phyloP scores from a whole-genome alignment of 164 flowering plant species.

The Nelumbo lutea region DNA sequence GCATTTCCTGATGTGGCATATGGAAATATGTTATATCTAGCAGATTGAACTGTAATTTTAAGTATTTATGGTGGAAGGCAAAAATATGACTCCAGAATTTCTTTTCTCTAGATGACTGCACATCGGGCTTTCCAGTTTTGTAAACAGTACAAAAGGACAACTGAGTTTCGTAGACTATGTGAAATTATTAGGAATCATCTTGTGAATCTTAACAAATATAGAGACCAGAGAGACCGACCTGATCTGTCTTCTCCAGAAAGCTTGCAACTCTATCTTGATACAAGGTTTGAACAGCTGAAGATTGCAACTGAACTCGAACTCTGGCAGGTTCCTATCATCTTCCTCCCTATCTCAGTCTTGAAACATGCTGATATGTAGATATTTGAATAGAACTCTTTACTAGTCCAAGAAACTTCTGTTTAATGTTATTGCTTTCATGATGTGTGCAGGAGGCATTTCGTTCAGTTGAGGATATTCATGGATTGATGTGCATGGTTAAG shows the following conservation, averaged over 20 bases:
- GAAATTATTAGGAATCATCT: conserved; percentile 92
- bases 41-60: neutral
- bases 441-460: conserved; percentile 86
- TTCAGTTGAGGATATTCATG: conserved; percentile 89
- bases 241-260: conserved; percentile 86
- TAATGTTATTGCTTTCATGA: conserved; percentile 3
- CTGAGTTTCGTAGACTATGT: conserved; percentile 90
- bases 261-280: conserved; percentile 83
- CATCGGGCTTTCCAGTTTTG: conserved; percentile 96
- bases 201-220: conserved; percentile 81
- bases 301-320: conserved; percentile 90
- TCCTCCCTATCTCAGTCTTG: neutral
- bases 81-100: neutral
- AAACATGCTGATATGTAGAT: neutral
- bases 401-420: neutral
- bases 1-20: too few species aligned
- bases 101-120: conserved; percentile 71
- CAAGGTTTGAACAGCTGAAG: conserved; percentile 95
- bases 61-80: neutral
- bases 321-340: conserved; percentile 66
- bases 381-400: too few species aligned
- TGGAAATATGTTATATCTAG: too few species aligned
- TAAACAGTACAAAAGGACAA: conserved; percentile 87
- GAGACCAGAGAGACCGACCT: conserved; percentile 93
- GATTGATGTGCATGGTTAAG: conserved; percentile 95